Base-by-base conservation (phyloP, 2,329 filamentous ascomycete genomes). In the Microsporum audouinii region DNA sequence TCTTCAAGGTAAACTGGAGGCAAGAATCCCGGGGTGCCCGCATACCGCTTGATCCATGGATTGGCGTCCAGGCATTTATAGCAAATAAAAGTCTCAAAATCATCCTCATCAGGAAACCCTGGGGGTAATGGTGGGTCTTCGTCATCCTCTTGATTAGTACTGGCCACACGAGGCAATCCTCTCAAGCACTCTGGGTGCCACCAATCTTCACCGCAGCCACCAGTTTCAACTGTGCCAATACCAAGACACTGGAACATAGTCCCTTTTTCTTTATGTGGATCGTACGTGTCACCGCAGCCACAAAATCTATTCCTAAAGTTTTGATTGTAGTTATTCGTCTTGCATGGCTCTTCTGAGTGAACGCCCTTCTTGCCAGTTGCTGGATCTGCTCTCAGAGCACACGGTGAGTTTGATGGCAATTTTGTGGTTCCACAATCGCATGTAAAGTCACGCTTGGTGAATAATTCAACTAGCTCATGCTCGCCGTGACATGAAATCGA, bases 221-320 rank as follows among this genome's bases (percentile, higher is more conserved):
- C 91, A 0, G 87, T 86, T 66, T 92, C 88, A 10, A 83, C 80
- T 0, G 84, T 87, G 0, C 90, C 91, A 0, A 97, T 78, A 0
- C 92, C 92, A 1, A 97, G 74, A 71, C 94, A 99, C 73, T 99
- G 94, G 68, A 95, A 99, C 94, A 99, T 99, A 43, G 91, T 97
- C 0, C 92, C 92, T 68, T 92, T 95, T 72, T 99, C 91, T 71
- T 88, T 81, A 56, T 92, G 83, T 0, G 92, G 85, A 71, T 96
- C 88, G 71, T 99, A 99, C 63, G 91, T 84, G 69, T 91, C 87
- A 34, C 83, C 83, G 70, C 94, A 99, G 1, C 88, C 89, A 72
- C 94, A 99, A 76, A 99, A 99, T 51, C 81, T 83, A 69, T 97
- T 97, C 66, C 84, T 82, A 69, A 95, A 99, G 77, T 99, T 99